Evolutionary conservation across 345 rosid genomes (phyloP), one percentile per base, ranked within the genome.

Genomic region (Schrenkiella parvula): DNA sequence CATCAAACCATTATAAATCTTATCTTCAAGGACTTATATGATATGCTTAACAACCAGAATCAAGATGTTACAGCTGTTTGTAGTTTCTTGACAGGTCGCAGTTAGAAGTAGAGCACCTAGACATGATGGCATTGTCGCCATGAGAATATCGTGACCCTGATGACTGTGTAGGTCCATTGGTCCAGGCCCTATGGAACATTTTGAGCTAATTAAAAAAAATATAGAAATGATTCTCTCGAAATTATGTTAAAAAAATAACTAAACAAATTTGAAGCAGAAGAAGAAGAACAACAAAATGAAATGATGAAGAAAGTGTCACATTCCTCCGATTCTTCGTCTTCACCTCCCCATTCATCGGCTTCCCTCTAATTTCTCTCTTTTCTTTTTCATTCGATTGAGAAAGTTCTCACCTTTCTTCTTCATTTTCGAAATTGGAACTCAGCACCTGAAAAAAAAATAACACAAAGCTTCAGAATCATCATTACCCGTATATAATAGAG

Each of bases 271-370:
- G 25, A 23, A 23, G 25, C 1, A 23, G 25, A 18, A 44, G 41
- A 13, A 29, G 35, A 47, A 61, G 59, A 53, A n/a, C n/a, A n/a
- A n/a, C n/a, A n/a, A n/a, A n/a, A n/a, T n/a, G n/a, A n/a, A 31
- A 26, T 10, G 43, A 65, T 2, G 71, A 66, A 74, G 67, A 66
- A 76, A 44, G 53, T 46, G 61, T 72, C 83, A 72, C 37, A 74
- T 55, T 64, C 48, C 39, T 62, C 59, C 71, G 66, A 64, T 50
- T 56, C 76, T 69, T 73, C 82, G 58, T 75, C 78, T 65, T 74
- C 78, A 76, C 66, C 31, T 13, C 86, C 57, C 73, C 57, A n/a
- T 65, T 76, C 82, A 72, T 77, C 78, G 47, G 77, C 51, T 65
- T 77, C 61, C 48, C 62, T n/a, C 50, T 67, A 15, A 34, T 73